Evolutionary conservation across 1,139 yeast species (phyloP), one percentile per base, ranked within the genome.

Genomic region (Hansenula sp.): DNA sequence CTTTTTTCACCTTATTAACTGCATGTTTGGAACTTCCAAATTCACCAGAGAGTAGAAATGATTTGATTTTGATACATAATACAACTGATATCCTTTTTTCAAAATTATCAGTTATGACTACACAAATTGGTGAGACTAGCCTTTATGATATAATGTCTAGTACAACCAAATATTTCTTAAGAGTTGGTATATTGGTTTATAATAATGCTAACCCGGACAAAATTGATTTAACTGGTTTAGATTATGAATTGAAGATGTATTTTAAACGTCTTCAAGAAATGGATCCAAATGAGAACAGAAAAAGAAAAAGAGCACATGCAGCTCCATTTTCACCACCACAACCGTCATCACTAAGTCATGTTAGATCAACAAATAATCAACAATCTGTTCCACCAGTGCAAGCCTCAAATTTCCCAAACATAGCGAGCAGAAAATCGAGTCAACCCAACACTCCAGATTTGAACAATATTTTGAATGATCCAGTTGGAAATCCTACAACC

Each of bases 1-100:
- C 56, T 2, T 52, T 50, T 40, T 52, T 50, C 39, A 43, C 55
- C 3, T 24, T 54, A 27, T 47, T 54, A 37, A 46, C 53, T 9
- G 49, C 52, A 11, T 34, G 44, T 4, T 28, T 52, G 10, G 58
- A 52, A 28, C 44, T 44, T 31, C 56, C 57, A 9, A 37, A 26
- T 3, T 35, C 48, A 2, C 29, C 32, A 14, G 21, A 34, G 10
- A 34, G 46, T 10, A 47, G 34, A 21, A 33, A 35, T 16, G 56
- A 53, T 30, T 26, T 54, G 9, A 34, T 37, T 2, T 33, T 52
- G 12, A 30, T 51, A 3, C 24, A 36, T n/a, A 29, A 27, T 3
- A 40, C 43, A 5, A 28, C 43, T 10, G 22, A 40, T 1, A 32
- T 29, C 0, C 34, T 46, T 1, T 36, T 50, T 26, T 19, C 32